Base-by-base conservation (phyloP, 164 flowering plant genomes). In the Aristolochia fimbriata region DNA sequence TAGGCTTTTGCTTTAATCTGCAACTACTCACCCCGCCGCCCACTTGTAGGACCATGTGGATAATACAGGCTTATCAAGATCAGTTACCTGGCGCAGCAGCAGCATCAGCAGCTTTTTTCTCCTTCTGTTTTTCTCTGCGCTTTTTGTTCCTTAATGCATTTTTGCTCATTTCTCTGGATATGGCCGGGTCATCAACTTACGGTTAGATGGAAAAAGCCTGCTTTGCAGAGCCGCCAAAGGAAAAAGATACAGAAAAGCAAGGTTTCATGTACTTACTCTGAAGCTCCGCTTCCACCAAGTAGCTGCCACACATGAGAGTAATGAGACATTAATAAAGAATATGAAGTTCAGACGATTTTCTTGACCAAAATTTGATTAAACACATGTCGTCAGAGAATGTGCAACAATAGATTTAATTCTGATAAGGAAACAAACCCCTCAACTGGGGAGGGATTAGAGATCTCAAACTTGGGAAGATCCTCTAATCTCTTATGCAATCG, bases 81-180 rank as follows among this genome's bases (percentile, higher is more conserved):
- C 43, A 37, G 43, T 37, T 37, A 37, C 43, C 43, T 3, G 43
- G 43, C 1, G 73, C 71, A 60, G 76, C 51, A 48, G 79, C 68
- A 6, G 69, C 81, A 64, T 78, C 93, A 8, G 86, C 81, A 27
- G 87, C 88, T 64, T 84, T 92, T 64, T 92, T 92, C 81, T 87
- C 97, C 70, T 70, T 73, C 57, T 88, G 96, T 58, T 91, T 92
- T 75, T 92, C 98, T 67, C 98, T 80, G 59, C 81, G 83, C 59
- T 89, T 87, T 81, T 88, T 89, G 83, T 92, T 92, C 66, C 66
- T 80, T 74, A 74, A 70, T n/a, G 98, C 95, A 57, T 78, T 83
- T 72, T 92, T 92, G 86, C 93, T 87, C 82, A 76, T 51, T 73
- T 86, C 83, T 41, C 97, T 86, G 63, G 11, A 68, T 63, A 10